Evolutionary conservation across 495 filamentous ascomycete species (phyloP), one percentile per base, ranked within the genome.

Genomic region (Talaromyces proteolyticus): DNA sequence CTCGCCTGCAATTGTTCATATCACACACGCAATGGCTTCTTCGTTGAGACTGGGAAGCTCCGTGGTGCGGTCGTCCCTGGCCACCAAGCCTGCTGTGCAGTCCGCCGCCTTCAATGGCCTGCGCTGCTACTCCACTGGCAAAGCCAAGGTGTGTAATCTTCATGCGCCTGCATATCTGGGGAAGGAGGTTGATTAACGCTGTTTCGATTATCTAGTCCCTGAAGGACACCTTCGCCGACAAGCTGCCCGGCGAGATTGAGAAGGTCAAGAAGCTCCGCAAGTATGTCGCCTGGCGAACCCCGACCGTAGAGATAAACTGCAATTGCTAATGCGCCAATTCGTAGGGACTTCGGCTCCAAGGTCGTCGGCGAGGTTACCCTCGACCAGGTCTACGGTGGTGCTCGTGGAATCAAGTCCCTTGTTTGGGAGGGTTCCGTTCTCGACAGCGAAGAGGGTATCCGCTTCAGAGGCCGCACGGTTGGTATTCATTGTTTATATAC

Each of bases 401-500:
- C 94, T 60, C 90, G 94, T 77, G 94, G 93, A 55, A 94, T 98
- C 73, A 98, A 97, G 78, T 88, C 86, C 57, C 84, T 98, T 49
- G 93, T 97, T 49, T 97, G 93, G 93, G 93, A 98, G 77, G 93
- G 93, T 54, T 98, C 93, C 56, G 94, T 98, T 61, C 85, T 98
- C 52, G 93, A 98, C 73, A 81, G 90, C 39, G 91, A 98, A 79
- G 92, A 98, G 78, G 93, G 93, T 74, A 98, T 98, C 73, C 89
- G 94, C 55, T 98, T 98, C 81, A 83, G 94, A 68, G 93, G 94
- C 72, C 89, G 87, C 78, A 98, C 93, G 51, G 81, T 84, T 66
- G 66, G 78, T 69, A n/a, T 19, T 16, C 23, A 11, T 14, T 11
- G 19, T 20, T 19, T 14, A 18, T 46, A 29, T 38, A 6, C 36